Base-by-base conservation (phyloP, 345 rosid genomes). In the Boechera stricta region DNA sequence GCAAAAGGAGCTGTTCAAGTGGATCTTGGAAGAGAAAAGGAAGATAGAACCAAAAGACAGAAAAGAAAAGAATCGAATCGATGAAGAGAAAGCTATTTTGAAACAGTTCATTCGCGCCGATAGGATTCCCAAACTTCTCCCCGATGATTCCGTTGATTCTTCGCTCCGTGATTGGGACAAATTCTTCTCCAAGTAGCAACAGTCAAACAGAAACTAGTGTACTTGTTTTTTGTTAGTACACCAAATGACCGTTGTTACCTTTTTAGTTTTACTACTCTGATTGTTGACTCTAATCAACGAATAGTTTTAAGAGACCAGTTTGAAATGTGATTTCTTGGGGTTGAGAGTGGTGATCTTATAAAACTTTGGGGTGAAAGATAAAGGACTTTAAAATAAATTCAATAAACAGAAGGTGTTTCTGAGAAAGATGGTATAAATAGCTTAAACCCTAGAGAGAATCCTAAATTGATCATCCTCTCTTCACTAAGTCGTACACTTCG, bases 21-120 rank as follows among this genome's bases (percentile, higher is more conserved):
- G 96, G 92, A 84, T 90, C 5, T 67, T 87, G 88, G 94, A 86
- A 77, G 94, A 90, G 86, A 89, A 90, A 79, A 80, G 94, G 71
- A 89, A 85, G 82, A 44, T 65, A 5, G 85, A 84, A 70, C 92
- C 91, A 47, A 86, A 71, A 75, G 79, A 82, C 73, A 76, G 2
- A 7, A 78, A 81, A 69, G 86, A 84, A 75, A 86, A 84, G 84
- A 85, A 82, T 81, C 82, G 32, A 36, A 84, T 83, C 31, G 85
- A 89, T 24, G 83, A 88, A 80, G 93, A 93, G 44, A 93, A 90
- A 79, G 91, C 86, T 72, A 77, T 90, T 45, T 83, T 93, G 61
- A 90, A 93, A 78, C 83, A 79, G 73, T 89, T 87, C 66, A 87
- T 89, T 28, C 77, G 85, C 8, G 78, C 91, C 16, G 69, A 89